A percentile compares a stretch with the other conserved stretches of the same genome.
Conservation (phyloP, 2,329 filamentous ascomycete genomes). For the Setomelanomma holmii region DNA sequence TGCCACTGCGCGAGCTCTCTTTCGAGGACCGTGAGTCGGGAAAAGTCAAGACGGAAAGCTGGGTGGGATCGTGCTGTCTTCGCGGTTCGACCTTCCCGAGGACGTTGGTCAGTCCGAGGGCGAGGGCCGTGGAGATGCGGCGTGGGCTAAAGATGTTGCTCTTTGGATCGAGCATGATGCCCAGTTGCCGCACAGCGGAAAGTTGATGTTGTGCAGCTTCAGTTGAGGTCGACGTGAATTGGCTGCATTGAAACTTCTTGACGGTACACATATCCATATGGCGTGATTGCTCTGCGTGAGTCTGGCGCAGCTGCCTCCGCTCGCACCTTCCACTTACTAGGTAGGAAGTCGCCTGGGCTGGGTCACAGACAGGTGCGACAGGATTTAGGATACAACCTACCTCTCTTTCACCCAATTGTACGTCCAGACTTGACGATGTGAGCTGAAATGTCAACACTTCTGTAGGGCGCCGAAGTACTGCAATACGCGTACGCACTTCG, state of each 20-base stretch:
- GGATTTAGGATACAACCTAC: neutral
- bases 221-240: neutral
- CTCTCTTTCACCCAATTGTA: neutral
- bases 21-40: neutral
- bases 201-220: neutral
- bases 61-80: neutral
- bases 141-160: slow-evolving; percentile 7
- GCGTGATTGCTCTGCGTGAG: neutral
- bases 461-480: neutral
- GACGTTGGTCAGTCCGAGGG: slow-evolving; percentile 8
- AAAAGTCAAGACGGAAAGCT: neutral
- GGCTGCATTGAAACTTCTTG: neutral
- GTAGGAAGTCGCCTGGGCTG: neutral
- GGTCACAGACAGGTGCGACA: slow-evolving; percentile 1
- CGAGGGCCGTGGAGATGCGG: slow-evolving; percentile 8
- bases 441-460: neutral
- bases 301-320: neutral
- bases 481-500: neutral
- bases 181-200: neutral
- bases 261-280: neutral
- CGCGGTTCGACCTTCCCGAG: slow-evolving; percentile 8
- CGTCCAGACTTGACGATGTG: neutral
- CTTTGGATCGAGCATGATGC: slow-evolving; percentile 4
- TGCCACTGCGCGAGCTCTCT: neutral
- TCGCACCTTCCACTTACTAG: slow-evolving; percentile 3